Conservation (phyloP, 306 rosid species). For the Vigna trinervia region DNA sequence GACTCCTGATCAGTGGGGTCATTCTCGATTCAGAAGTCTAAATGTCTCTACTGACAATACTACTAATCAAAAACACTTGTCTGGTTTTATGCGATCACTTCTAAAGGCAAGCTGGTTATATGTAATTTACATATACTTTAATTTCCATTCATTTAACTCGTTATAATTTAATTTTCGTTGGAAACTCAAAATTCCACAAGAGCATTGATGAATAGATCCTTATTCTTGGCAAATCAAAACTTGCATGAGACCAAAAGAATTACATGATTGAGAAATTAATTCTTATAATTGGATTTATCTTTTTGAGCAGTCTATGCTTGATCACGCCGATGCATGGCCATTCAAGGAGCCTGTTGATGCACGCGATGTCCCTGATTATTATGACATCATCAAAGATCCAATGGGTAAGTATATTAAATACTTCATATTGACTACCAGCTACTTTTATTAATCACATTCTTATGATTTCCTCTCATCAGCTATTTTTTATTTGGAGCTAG, state of each 20-base stretch:
- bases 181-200: slow-evolving; percentile 9
- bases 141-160: slow-evolving; percentile 8
- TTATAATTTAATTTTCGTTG: background rate
- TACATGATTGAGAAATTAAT: slow-evolving; percentile 22
- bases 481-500: background rate
- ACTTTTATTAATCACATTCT: background rate
- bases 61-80: slow-evolving; percentile 72
- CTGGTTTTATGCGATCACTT: slow-evolving; percentile 81
- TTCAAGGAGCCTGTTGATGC: slow-evolving; percentile 95
- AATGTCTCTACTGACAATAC: slow-evolving; percentile 65
- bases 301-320: slow-evolving; percentile 71
- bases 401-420: slow-evolving; percentile 60
- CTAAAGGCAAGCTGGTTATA: slow-evolving; percentile 66
- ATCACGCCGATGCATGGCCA: slow-evolving; percentile 95
- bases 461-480: background rate
- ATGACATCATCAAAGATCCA: slow-evolving; percentile 93
- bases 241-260: background rate
- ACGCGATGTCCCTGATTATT: slow-evolving; percentile 96
- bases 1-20: slow-evolving; percentile 96
- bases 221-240: slow-evolving; percentile 18
- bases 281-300: slow-evolving; percentile 33
- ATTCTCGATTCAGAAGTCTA: slow-evolving; percentile 70
- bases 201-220: slow-evolving; percentile 10
- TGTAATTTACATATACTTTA: slow-evolving; percentile 26
- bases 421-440: slow-evolving; percentile 18